These are phyloP conservation scores for Microbotryum lychnidis-dioicae DNA, from an alignment of 1,284 basidiomycete genomes.

Conservation along the genomic window DNA sequence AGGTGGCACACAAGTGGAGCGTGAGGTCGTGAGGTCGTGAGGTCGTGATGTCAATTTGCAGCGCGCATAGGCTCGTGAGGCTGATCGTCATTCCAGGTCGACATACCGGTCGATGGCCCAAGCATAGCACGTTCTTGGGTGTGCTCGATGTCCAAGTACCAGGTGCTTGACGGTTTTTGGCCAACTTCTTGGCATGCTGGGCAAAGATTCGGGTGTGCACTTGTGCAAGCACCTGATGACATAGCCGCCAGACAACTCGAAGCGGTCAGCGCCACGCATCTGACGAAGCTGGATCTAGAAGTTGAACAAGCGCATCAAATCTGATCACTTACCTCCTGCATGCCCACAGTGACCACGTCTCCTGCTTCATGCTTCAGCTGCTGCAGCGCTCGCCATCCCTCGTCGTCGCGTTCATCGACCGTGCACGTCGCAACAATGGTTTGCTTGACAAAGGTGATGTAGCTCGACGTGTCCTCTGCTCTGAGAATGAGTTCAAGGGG, in stretches of 20 bases:
- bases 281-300: no score
- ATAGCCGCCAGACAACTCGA: no score
- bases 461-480: slow-evolving; percentile 7
- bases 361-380: not conserved
- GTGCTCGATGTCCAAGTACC: slow-evolving; percentile 9
- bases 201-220: slow-evolving; percentile 18
- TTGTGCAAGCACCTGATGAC: slow-evolving; percentile 22
- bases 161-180: not conserved
- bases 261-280: not conserved
- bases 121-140: slow-evolving; percentile 51
- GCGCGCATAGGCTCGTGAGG: not conserved
- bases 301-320: not conserved
- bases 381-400: not conserved
- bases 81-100: not conserved
- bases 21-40: not conserved
- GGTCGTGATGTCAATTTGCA: not conserved
- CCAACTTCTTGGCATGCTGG: not conserved
- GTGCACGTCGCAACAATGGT: slow-evolving; percentile 8
- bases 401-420: not conserved
- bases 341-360: not conserved
- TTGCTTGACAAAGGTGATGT: slow-evolving; percentile 3
- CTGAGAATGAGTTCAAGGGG: not conserved
- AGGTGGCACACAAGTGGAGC: slow-evolving; percentile 15
- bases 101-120: slow-evolving; percentile 56
- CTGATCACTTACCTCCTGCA: slow-evolving; percentile 14